A percentile compares a stretch with the other conserved stretches of the same genome.
Evolutionary conservation across 2,329 filamentous ascomycete species (phyloP).

Genomic region (Colletotrichum orbiculare): DNA sequence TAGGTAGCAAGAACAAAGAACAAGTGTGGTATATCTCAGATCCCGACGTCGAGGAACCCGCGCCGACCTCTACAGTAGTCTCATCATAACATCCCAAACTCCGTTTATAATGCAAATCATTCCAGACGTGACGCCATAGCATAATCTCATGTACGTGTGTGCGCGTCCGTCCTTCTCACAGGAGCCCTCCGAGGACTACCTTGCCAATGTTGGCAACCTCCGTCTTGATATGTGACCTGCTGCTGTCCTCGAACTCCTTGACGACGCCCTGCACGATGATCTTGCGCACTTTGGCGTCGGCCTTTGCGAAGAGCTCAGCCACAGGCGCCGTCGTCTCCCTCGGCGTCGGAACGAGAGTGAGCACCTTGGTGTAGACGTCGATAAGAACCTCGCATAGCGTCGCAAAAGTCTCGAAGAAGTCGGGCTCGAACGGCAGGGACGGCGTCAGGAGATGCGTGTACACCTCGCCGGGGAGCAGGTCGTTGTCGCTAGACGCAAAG

Average conservation of each 20-base stretch:
- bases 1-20: conserved; percentile 12
- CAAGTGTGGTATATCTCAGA: conserved; percentile 32
- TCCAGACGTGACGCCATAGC: conserved; percentile 8
- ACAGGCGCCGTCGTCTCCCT: conserved; percentile 76
- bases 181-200: conserved; percentile 87
- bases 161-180: conserved; percentile 56
- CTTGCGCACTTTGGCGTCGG: conserved; percentile 86
- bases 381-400: conserved; percentile 96
- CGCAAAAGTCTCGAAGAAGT: conserved; percentile 96
- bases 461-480: conserved; percentile 83
- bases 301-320: conserved; percentile 89
- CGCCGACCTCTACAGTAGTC: conserved; percentile 14
- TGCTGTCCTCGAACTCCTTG: conserved; percentile 92
- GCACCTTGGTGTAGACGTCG: conserved; percentile 86
- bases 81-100: conserved; percentile 16
- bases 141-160: conserved; percentile 10
- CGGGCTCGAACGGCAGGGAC: conserved; percentile 91
- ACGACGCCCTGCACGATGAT: conserved; percentile 88
- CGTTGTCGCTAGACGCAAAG: conserved; percentile 70
- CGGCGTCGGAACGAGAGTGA: conserved; percentile 79
- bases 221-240: conserved; percentile 77
- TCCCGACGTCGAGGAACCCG: conserved; percentile 5
- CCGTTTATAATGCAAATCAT: conserved; percentile 35
- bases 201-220: conserved; percentile 90
- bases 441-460: conserved; percentile 93